A percentile compares a stretch with the other conserved stretches of the same genome.
These are phyloP conservation scores for Elaeis guineensis DNA, from an alignment of 176 grass and related monocot species.

Conservation along the genomic window DNA sequence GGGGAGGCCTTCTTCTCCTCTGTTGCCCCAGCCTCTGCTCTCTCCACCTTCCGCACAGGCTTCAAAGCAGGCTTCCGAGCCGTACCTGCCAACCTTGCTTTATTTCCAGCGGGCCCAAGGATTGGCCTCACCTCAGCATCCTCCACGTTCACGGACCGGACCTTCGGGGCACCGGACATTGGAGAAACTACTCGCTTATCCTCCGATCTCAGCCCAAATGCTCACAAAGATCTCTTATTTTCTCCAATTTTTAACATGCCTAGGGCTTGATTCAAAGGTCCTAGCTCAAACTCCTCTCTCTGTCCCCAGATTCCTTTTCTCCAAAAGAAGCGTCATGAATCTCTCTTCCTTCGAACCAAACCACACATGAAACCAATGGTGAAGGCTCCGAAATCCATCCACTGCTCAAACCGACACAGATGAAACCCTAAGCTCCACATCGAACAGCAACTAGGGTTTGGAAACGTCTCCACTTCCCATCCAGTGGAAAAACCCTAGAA, in stretches of 20 bases:
- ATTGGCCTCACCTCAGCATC: conserved; percentile 53
- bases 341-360: not conserved
- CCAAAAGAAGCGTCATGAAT: not conserved
- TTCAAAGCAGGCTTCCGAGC: conserved; percentile 53
- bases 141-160: conserved; percentile 67
- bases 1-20: conserved; percentile 15
- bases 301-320: not conserved
- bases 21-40: not conserved
- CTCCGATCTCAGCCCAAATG: conserved; percentile 18
- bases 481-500: not conserved
- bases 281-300: conserved; percentile 4
- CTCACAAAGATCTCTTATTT: not conserved
- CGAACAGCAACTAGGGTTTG: not conserved
- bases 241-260: conserved; percentile 16
- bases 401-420: not conserved
- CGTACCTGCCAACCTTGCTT: conserved; percentile 25
- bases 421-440: not conserved
- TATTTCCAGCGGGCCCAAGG: conserved; percentile 79
- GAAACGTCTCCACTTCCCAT: not conserved
- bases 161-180: conserved; percentile 71
- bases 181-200: conserved; percentile 25
- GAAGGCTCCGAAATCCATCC: not conserved
- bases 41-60: conserved; percentile 38
- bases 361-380: not conserved
- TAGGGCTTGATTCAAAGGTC: conserved; percentile 16